Base-by-base conservation (phyloP, 2,329 filamentous ascomycete genomes). In the Venturia carpophila region DNA sequence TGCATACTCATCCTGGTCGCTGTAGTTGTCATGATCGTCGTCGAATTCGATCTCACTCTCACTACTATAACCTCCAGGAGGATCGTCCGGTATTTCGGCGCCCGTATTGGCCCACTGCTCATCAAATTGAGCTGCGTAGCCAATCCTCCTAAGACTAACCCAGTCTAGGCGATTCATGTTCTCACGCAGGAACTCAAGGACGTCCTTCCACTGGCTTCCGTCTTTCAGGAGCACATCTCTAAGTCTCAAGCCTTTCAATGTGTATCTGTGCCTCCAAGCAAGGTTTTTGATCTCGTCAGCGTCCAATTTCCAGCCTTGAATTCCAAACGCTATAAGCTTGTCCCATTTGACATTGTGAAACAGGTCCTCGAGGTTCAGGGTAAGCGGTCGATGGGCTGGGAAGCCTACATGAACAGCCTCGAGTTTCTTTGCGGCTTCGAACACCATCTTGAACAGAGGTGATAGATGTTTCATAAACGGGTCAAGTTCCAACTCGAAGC, bases 321-420 rank as follows among this genome's bases (percentile, higher is more conserved):
- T 82, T 1, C 86, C 86, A 65, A 89, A 83, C 1, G 85, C 84
- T 42, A 84, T 79, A 5, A 89, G 76, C 42, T 82, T 83, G 17
- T 82, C 79, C 84, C 85, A 88, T 55, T 79, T 78, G 9, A 86
- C 79, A 65, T 83, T 76, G 69, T 88, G 85, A 70, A 89, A 88
- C 30, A 89, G 78, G 6, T 81, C 78, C 66, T 87, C 83, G 2
- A 89, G 77, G 5, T 79, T 78, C 24, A 88, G 72, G 27, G 79
- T 80, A 2, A 88, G 74, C 0, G 85, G 85, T 21, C 78, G 72
- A 65, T 83, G 79, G 7, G 81, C 80, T 0, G 84, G 83, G 68
- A 88, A 89, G 3, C 86, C 85, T 42, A 89, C 78, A 69, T 89
- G 85, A 21, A 89, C 76, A 24, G 84, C 81, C 66, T 83, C 80